A percentile compares a stretch with the other conserved stretches of the same genome.
phyloP scores from a whole-genome alignment of 2,329 filamentous ascomycete species.

The Penicillium crustosum region DNA sequence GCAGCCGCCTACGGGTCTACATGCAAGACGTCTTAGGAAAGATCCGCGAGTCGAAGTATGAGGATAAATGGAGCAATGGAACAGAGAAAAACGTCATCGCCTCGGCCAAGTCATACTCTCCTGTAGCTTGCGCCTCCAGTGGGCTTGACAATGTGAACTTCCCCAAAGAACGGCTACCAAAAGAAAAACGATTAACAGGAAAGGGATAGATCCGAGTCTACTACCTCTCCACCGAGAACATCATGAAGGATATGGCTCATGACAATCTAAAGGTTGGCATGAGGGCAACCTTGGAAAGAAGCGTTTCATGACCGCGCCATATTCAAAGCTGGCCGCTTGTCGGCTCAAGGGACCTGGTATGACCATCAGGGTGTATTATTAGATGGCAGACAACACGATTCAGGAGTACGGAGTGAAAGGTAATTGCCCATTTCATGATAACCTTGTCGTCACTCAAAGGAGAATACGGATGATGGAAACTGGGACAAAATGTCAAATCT shows the following conservation, averaged over 20 bases:
- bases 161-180: too few relatives aligned
- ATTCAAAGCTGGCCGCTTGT: neutral
- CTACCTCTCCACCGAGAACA: neutral
- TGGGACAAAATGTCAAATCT: constrained; percentile 12
- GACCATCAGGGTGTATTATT: neutral
- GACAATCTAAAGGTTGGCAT: neutral
- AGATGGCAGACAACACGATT: neutral
- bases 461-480: neutral
- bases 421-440: neutral
- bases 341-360: neutral
- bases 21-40: neutral
- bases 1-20: neutral
- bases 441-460: neutral
- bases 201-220: neutral
- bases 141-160: neutral
- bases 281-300: neutral
- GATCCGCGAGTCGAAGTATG: neutral
- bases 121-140: neutral
- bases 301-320: neutral
- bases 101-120: neutral
- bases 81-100: neutral
- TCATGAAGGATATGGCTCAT: neutral
- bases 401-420: neutral
- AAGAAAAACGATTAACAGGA: neutral
- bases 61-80: neutral